Evolutionary conservation across 768 basidiomycete genomes (phyloP), one percentile per base, ranked within the genome.

Genomic region (Lactarius psammicola): DNA sequence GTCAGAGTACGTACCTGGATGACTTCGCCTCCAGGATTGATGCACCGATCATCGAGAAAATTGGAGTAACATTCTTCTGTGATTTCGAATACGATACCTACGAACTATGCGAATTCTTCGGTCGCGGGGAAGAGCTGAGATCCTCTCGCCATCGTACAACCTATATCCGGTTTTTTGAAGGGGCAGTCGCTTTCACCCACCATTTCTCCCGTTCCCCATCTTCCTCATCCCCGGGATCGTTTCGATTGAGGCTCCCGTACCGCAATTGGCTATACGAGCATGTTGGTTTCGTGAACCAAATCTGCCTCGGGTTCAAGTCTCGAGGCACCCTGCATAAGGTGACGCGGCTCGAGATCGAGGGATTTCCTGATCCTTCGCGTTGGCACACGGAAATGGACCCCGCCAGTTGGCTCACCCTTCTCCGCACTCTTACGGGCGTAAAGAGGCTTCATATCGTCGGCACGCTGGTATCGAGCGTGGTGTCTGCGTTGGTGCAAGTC

Each of bases 11-110:
- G 4, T 44, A 46, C 26, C 26, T 63, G 4, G 42, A 49, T 33
- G 44, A 57, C 31, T 44, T 63, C 23, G 42, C 28, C 23, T 23
- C 42, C 18, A 38, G 62, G 56, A 18, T 63, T 15, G 31, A 56
- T 4, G 18, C 44, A 0, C 62, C 62, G 1, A 15, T 23, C 10
- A 40, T 63, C 42, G 33, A 56, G 34, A 15, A 26, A 6, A 13
- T 63, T n/a, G 8, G 13, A 1, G 44, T 58, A 13, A 23, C 38
- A 33, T 51, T 58, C 42, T 31, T 5, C 23, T 6, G 3, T 23
- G 4, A 4, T 4, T 26, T 4, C 23, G 46, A 13, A 23, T 10
- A 11, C n/a, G 23, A 26, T 49, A 15, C 23, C 23, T 2, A 28
- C 44, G 34, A 58, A 26, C 17, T 36, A 2, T 26, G 28, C 8